Percentiles rank a stretch among this genome's conserved stretches.
phyloP scores from a whole-genome alignment of 1,284 basidiomycete species.

The Leccinum griseonigrum region DNA sequence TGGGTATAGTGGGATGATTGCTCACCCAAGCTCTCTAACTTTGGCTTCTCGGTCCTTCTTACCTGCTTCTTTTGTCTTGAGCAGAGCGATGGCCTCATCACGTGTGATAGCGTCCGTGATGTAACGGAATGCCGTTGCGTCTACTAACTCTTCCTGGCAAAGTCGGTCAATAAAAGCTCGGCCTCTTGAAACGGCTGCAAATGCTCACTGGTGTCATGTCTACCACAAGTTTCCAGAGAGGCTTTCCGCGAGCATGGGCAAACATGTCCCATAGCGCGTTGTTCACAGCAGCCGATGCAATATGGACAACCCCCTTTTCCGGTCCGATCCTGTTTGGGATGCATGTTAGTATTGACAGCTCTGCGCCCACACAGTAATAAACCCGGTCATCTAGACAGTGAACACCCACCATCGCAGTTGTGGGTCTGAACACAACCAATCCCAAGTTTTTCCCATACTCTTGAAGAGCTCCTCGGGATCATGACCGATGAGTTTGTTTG shows the following conservation, averaged over 20 bases:
- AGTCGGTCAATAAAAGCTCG: background rate
- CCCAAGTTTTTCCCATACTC: slow-evolving; percentile 87
- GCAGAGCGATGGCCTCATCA: slow-evolving; percentile 84
- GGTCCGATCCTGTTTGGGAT: slow-evolving; percentile 69
- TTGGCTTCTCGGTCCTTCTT: slow-evolving; percentile 78
- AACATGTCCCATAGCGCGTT: slow-evolving; percentile 86
- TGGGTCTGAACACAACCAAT: slow-evolving; percentile 79
- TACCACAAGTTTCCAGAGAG: slow-evolving; percentile 82
- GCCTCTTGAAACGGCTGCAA: background rate
- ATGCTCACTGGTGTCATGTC: slow-evolving; percentile 74
- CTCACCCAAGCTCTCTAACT: slow-evolving; percentile 63
- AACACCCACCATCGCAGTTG: slow-evolving; percentile 81
- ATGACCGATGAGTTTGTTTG: slow-evolving; percentile 80
- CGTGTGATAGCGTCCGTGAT: slow-evolving; percentile 92
- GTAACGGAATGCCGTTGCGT: slow-evolving; percentile 84
- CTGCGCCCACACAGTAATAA: background rate
- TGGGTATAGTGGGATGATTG: background rate
- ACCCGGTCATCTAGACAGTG: background rate
- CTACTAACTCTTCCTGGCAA: slow-evolving; percentile 79
- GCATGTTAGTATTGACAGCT: slow-evolving; percentile 1
- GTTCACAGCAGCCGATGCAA: slow-evolving; percentile 77
- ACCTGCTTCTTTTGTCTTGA: slow-evolving; percentile 72
- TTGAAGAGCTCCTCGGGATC: slow-evolving; percentile 80
- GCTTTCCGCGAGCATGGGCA: slow-evolving; percentile 72
- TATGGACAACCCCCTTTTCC: slow-evolving; percentile 85